Conservation (phyloP, 2,329 filamentous ascomycete genomes). For the Fusarium sororula region DNA sequence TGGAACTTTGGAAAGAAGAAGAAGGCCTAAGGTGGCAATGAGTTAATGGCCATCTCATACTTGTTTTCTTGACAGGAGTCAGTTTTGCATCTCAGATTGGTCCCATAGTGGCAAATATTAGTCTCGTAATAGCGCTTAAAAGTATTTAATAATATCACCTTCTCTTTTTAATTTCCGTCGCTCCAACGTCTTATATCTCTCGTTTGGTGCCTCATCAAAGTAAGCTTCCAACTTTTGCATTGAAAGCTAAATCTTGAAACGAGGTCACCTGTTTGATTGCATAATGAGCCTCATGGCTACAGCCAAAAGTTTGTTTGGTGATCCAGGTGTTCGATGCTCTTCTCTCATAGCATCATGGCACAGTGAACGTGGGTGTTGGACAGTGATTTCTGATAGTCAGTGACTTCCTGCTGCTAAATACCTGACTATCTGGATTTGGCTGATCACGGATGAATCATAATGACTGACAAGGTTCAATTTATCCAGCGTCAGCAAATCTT, state of each 20-base stretch:
- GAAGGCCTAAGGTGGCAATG: background rate
- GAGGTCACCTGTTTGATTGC: too few relatives aligned
- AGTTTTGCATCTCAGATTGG: background rate
- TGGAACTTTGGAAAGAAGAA: slow-evolving; percentile 34
- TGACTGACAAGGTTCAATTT: background rate
- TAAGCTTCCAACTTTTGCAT: background rate
- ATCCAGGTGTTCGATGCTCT: too few relatives aligned
- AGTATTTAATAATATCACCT: background rate
- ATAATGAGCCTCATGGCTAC: background rate
- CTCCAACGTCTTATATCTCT: background rate
- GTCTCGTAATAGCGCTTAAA: background rate
- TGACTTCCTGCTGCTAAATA: background rate
- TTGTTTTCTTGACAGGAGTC: background rate
- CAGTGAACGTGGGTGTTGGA: background rate
- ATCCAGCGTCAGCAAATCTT: background rate
- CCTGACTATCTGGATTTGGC: background rate
- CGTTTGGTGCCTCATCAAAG: background rate
- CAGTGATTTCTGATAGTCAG: background rate
- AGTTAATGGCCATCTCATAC: too few relatives aligned
- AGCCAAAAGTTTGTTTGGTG: too few relatives aligned
- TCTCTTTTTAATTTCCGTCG: fast-evolving
- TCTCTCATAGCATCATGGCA: too few relatives aligned
- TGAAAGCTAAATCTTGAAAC: fast-evolving
- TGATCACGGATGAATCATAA: background rate
- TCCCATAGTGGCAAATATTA: background rate